Evolutionary conservation across 2,329 filamentous ascomycete genomes (phyloP), one percentile per base, ranked within the genome.

Genomic region (Colletotrichum liaoningense): DNA sequence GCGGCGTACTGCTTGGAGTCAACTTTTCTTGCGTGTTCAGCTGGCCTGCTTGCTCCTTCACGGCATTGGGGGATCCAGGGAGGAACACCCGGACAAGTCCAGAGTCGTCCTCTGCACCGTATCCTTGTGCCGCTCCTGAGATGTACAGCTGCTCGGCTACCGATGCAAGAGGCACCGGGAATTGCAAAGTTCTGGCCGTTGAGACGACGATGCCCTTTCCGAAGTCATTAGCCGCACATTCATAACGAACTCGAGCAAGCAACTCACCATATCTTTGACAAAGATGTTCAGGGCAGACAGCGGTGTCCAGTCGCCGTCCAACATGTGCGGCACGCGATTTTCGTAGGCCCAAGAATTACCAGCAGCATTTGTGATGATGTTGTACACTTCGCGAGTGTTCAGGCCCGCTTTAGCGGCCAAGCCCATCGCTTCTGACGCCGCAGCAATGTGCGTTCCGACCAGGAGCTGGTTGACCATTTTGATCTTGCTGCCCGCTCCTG

Each of bases 401-500:
- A 89, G 77, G 0, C 87, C 87, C 9, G 87, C 76, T 30, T 82
- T 81, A 14, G 86, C 85, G 2, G 87, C 87, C 28, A 90, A 83
- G 0, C 86, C 87, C 82, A 88, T 87, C 3, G 86, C 88, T 74
- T 90, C 88, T 35, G 84, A 85, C 1, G 86, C 84, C 7, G 86
- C 85, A 0, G 86, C 82, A 63, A 88, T 86, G 71, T 90, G 87
- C 35, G 88, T 86, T 1, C 85, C 87, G 0, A 86, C 84, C 42
- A 89, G 79, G 4, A 89, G 85, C 77, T 89, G 86, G 77, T 88
- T 86, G 26, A 88, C 82, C 81, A 88, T 87, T 76, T 88, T 88
- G 76, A 88, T 85, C 69, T 88, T 89, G 65, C 86, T 88, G 1
- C 87, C 88, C 0, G 85, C 85, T 0, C 87, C 87, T 16, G 87